A percentile compares a stretch with the other conserved stretches of the same genome.
Conservation (phyloP, 805 yeast species). For the Saccharomycopsis sp. region DNA sequence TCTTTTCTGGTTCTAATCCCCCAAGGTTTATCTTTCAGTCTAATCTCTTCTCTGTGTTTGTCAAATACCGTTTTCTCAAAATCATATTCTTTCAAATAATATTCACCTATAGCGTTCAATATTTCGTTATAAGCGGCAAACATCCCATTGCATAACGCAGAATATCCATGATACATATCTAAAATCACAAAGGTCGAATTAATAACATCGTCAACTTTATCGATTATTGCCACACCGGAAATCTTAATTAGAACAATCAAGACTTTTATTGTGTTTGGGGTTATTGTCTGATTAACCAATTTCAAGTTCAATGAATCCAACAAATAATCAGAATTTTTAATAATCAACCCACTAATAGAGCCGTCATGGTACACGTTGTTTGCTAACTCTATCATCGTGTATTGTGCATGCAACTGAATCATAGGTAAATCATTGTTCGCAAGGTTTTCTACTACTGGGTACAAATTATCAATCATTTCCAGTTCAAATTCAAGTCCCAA, state of each 20-base stretch:
- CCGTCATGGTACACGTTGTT: conserved; percentile 43
- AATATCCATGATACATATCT: conserved; percentile 82
- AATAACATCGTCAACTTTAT: conserved; percentile 65
- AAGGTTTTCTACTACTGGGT: conserved; percentile 64
- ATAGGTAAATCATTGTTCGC: conserved; percentile 47
- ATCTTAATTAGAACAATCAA: conserved; percentile 61
- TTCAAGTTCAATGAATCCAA: conserved; percentile 70
- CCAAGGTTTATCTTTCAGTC: conserved; percentile 45
- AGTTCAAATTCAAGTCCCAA: conserved; percentile 37
- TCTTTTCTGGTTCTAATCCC: conserved; percentile 43
- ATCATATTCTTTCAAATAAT: conserved; percentile 30
- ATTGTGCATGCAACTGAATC: conserved; percentile 45
- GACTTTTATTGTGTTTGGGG: conserved; percentile 68
- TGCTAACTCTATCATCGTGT: conserved; percentile 46
- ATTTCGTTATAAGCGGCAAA: conserved; percentile 63
- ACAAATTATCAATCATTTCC: conserved; percentile 64
- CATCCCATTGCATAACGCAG: conserved; percentile 62
- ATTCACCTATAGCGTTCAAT: conserved; percentile 38
- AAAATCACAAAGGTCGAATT: conserved; percentile 67
- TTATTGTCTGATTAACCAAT: conserved; percentile 61
- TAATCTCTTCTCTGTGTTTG: conserved; percentile 24
- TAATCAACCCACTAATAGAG: conserved; percentile 48
- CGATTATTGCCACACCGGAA: conserved; percentile 59
- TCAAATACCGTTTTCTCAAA: conserved; percentile 21
- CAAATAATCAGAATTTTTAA: conserved; percentile 71